Base-by-base conservation (phyloP, 2,329 filamentous ascomycete species). In the Fusarium nisikadoi region DNA sequence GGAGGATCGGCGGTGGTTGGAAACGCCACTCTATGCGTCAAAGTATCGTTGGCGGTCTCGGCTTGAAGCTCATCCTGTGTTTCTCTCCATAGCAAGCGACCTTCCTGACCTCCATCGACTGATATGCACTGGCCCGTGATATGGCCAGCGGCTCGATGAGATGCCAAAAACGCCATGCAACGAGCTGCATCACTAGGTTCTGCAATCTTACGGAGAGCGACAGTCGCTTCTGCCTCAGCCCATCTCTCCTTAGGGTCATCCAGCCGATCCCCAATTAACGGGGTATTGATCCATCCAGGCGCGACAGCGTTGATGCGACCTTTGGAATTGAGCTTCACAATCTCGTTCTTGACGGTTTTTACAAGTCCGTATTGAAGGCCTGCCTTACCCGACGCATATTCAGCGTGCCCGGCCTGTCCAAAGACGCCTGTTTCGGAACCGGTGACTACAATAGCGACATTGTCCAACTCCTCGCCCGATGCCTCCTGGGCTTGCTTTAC, bases 11-110 rank as follows among this genome's bases (percentile, higher is more conserved):
- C 0, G 7, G 9, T 9, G 1, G 5, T 8, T 16, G 25, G 2
- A 2, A 8, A 4, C 1, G 1, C 2, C 10, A 53, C 14, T 17
- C 35, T 2, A 13, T 2, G 9, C 0, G 19, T 9, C 7, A 13
- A 13, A 1, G 35, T 29, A 9, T 29, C 5, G 7, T 1, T 1
- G 3, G 2, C 2, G 3, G 14, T 0, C 2, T 23, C 23, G 1
- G 25, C 4, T 2, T n/a, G 14, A 17, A 4, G 13, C 7, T n/a
- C 10, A 13, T 39, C 49, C 0, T 39, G 35, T 0, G 49, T 2
- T 1, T 60, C 36, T n/a, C 57, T 54, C 57, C 57, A 60, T 4
- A 60, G 19, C 0, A 60, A 20, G 0, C 57, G 46, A 3, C 57
- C 57, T 0, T 60, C 57, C 8, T 60, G 57, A 0, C 57, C 57